Evolutionary conservation across 768 basidiomycete genomes (phyloP).

Genomic region (Suillus brevipes): DNA sequence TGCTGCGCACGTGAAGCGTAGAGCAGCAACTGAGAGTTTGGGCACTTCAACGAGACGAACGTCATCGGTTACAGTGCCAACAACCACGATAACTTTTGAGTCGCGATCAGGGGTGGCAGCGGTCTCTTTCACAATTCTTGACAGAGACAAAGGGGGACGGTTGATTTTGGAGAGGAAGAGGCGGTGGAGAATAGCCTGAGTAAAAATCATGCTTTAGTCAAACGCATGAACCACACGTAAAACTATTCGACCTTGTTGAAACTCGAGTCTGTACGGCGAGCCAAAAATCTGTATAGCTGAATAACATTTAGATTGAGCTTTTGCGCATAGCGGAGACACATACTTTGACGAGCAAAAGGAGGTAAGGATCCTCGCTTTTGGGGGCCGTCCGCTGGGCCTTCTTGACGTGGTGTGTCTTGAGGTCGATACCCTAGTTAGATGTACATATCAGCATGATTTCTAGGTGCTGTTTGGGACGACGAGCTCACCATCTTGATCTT

Average conservation of each 20-base stretch:
- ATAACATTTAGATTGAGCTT: conserved; percentile 11
- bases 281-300: conserved; percentile 98
- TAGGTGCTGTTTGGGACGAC: conserved; percentile 36
- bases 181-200: conserved; percentile 87
- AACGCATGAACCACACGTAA: conserved; percentile 8
- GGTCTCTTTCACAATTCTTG: conserved; percentile 87
- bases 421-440: conserved; percentile 82
- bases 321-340: conserved; percentile 20
- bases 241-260: conserved; percentile 82
- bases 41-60: conserved; percentile 82
- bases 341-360: conserved; percentile 97
- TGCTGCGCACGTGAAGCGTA: conserved; percentile 91
- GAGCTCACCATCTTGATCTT: conserved; percentile 83
- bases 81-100: conserved; percentile 84
- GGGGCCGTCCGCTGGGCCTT: conserved; percentile 93
- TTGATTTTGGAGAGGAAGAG: conserved; percentile 98
- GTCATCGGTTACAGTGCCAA: conserved; percentile 95
- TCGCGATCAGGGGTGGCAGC: conserved; percentile 58
- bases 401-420: conserved; percentile 97
- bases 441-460: conserved; percentile 17
- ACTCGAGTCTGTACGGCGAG: conserved; percentile 89
- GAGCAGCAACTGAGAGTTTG: conserved; percentile 90
- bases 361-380: conserved; percentile 98
- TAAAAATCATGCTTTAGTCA: conserved; percentile 22
- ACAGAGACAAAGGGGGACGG: conserved; percentile 94